phyloP scores from a whole-genome alignment of 768 basidiomycete genomes.

The Amanita phalloides region DNA sequence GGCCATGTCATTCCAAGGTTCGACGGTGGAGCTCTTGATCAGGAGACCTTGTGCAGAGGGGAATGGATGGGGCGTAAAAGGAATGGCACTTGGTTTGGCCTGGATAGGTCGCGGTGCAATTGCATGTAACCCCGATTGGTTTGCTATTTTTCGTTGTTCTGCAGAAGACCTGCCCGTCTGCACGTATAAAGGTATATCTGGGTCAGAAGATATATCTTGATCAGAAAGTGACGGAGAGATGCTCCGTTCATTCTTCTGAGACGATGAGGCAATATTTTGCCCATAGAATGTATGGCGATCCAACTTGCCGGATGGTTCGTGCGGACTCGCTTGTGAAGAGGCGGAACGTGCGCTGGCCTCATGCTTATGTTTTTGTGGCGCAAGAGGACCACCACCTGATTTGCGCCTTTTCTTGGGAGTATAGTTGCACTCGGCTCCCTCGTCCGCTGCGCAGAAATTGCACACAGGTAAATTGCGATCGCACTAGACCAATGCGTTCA shows the following conservation, averaged over 20 bases:
- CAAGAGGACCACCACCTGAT: slow-evolving; percentile 22
- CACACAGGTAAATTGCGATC: slow-evolving; percentile 64
- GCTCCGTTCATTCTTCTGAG: slow-evolving; percentile 12
- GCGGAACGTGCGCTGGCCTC: slow-evolving; percentile 5
- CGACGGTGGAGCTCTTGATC: slow-evolving; percentile 30
- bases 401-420: slow-evolving; percentile 63
- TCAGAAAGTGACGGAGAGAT: slow-evolving; percentile 15
- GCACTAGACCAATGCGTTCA: slow-evolving; percentile 30
- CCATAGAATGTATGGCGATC: slow-evolving; percentile 32
- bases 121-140: slow-evolving; percentile 14
- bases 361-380: slow-evolving; percentile 10
- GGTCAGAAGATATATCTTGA: slow-evolving; percentile 13
- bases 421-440: slow-evolving; percentile 52
- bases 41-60: slow-evolving; percentile 25
- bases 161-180: slow-evolving; percentile 23
- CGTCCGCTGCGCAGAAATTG: slow-evolving; percentile 50
- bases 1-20: slow-evolving; percentile 48
- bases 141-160: slow-evolving; percentile 11
- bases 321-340: background rate
- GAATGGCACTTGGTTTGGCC: slow-evolving; percentile 15
- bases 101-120: slow-evolving; percentile 15
- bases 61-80: slow-evolving; percentile 35
- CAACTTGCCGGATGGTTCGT: slow-evolving; percentile 2
- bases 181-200: slow-evolving; percentile 10
- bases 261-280: slow-evolving; percentile 31